Conservation (phyloP, 2,329 filamentous ascomycete genomes). For the Fusarium sp. region DNA sequence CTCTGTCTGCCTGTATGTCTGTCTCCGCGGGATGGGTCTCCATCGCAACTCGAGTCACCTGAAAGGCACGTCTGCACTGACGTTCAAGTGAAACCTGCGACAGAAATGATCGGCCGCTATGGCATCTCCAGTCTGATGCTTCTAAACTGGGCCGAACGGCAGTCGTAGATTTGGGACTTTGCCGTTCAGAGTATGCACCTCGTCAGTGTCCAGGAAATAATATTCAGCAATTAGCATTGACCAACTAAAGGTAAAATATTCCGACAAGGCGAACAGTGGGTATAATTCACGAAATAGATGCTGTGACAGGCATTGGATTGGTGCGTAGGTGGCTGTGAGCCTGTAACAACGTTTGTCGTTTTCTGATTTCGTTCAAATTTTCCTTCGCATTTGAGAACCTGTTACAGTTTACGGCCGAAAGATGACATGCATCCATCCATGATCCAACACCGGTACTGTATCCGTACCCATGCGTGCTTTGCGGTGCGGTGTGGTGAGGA, state of each 20-base stretch:
- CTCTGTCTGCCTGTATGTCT: background rate
- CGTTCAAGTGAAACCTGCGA: slow-evolving; percentile 9
- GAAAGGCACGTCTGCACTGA: slow-evolving; percentile 8
- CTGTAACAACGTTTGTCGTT: background rate
- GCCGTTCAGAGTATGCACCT: slow-evolving; percentile 23
- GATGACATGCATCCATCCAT: slow-evolving; percentile 5
- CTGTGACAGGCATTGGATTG: background rate
- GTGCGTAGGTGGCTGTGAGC: slow-evolving; percentile 16
- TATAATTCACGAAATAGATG: background rate
- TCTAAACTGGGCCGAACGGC: background rate
- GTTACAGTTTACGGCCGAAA: background rate
- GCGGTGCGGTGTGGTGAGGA: background rate
- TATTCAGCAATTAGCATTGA: background rate
- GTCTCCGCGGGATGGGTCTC: slow-evolving; percentile 1
- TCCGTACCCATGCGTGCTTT: background rate
- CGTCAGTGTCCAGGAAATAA: background rate
- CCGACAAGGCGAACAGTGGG: background rate
- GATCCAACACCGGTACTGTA: background rate
- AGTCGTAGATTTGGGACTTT: slow-evolving; percentile 14
- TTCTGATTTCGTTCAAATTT: slow-evolving; percentile 5
- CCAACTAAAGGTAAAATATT: background rate
- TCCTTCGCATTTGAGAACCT: slow-evolving; percentile 3
- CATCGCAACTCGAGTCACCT: background rate
- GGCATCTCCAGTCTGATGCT: slow-evolving; percentile 4
- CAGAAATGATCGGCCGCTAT: slow-evolving; percentile 21